These are phyloP conservation scores for Artemisia tridentata DNA, from an alignment of 129 eudicot species.

Conservation along the genomic window DNA sequence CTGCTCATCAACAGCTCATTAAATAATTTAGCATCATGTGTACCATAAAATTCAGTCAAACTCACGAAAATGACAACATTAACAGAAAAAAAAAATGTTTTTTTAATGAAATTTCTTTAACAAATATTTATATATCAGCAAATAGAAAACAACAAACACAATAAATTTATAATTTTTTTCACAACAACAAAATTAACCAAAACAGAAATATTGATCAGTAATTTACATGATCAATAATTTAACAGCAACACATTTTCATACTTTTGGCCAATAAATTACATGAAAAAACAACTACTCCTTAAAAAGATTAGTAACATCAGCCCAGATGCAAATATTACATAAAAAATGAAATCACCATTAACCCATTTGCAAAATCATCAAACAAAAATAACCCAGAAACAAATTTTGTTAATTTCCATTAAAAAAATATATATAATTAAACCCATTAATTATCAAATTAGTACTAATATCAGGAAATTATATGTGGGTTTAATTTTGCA, in stretches of 20 bases:
- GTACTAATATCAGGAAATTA: neutral
- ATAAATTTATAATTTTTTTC: no score
- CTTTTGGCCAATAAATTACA: constrained; percentile 13
- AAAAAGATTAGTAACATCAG: neutral
- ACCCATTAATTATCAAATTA: neutral
- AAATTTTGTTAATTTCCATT: neutral
- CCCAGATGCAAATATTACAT: constrained; percentile 14
- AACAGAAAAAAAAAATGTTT: neutral
- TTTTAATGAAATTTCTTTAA: no score
- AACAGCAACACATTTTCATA: constrained; percentile 10
- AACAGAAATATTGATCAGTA: constrained; percentile 6
- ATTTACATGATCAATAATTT: neutral
- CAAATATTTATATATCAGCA: no score
- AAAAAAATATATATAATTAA: neutral
- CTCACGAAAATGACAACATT: constrained; percentile 5
- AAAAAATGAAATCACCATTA: neutral
- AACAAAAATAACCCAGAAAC: neutral
- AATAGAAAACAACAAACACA: no score
- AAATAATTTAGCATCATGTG: neutral
- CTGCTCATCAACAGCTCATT: constrained; percentile 8
- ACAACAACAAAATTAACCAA: no score
- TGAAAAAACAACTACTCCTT: neutral
- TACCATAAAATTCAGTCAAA: neutral
- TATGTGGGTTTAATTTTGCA: neutral
- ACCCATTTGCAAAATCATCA: constrained; percentile 22